phyloP scores from a whole-genome alignment of 2,329 filamentous ascomycete genomes.

The Helotiales sp. region DNA sequence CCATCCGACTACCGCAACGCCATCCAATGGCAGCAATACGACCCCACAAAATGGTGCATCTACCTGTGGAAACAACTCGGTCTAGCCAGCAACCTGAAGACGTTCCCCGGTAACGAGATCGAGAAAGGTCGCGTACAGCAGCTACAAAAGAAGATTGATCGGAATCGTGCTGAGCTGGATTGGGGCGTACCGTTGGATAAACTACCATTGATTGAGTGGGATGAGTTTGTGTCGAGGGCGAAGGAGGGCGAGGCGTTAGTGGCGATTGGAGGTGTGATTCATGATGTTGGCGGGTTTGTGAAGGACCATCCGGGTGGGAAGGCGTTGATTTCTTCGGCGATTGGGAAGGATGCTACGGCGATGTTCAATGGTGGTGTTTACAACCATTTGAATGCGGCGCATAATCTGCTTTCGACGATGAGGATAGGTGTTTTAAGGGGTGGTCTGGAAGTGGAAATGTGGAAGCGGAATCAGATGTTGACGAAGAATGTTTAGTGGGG shows the following conservation, averaged over 20 bases:
- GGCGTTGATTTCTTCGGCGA: constrained; percentile 77
- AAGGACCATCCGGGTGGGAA: constrained; percentile 85
- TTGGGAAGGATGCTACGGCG: constrained; percentile 85
- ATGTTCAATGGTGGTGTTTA: constrained; percentile 73
- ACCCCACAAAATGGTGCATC: constrained; percentile 88
- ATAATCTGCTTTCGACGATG: constrained; percentile 42
- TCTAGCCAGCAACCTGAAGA: constrained; percentile 82
- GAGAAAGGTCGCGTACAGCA: constrained; percentile 87
- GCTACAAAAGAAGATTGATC: constrained; percentile 86
- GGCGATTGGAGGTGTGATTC: constrained; percentile 79
- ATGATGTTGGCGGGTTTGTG: constrained; percentile 82
- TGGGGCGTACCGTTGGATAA: constrained; percentile 84
- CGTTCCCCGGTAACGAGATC: constrained; percentile 87
- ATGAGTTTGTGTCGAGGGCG: constrained; percentile 76
- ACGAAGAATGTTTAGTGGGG: neutral
- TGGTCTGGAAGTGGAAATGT: constrained; percentile 27
- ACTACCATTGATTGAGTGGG: constrained; percentile 82
- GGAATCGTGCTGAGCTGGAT: constrained; percentile 77
- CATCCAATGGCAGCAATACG: constrained; percentile 87
- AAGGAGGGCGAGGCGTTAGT: constrained; percentile 77
- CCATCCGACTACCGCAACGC: constrained; percentile 92
- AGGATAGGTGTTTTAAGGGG: constrained; percentile 31
- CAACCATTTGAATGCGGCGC: constrained; percentile 40
- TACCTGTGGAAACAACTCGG: constrained; percentile 80
- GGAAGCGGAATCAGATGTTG: constrained; percentile 23